A percentile compares a stretch with the other conserved stretches of the same genome.
Evolutionary conservation across 2,329 filamentous ascomycete genomes (phyloP).

Genomic region (Aureobasidium pullulans): DNA sequence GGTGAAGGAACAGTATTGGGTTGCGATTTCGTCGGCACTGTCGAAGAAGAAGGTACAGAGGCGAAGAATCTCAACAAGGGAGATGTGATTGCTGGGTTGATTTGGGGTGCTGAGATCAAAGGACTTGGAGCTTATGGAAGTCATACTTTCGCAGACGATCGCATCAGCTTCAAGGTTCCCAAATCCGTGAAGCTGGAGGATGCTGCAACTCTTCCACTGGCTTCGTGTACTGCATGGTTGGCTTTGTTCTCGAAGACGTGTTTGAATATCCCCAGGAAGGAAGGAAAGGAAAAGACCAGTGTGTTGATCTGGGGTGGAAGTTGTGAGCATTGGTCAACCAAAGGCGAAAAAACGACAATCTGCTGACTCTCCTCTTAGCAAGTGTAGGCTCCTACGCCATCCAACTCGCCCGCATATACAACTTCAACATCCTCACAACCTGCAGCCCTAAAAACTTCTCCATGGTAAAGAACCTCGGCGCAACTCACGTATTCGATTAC

Average conservation of each 20-base stretch:
- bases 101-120: constrained; percentile 12
- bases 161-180: constrained; percentile 6
- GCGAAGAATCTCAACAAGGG: constrained; percentile 41
- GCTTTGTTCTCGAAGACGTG: constrained; percentile 5
- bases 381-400: constrained; percentile 4
- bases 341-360: no score
- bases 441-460: constrained; percentile 43
- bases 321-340: background rate
- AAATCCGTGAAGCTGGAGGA: background rate
- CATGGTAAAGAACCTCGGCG: constrained; percentile 41
- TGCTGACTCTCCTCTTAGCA: background rate
- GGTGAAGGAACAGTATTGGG: constrained; percentile 26
- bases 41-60: constrained; percentile 47
- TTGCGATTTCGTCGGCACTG: constrained; percentile 47
- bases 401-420: constrained; percentile 22
- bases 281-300: background rate
- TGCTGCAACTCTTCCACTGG: background rate
- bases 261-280: background rate
- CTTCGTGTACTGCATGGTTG: constrained; percentile 2
- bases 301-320: constrained; percentile 3
- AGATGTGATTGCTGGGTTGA: constrained; percentile 46
- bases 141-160: background rate
- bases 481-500: constrained; percentile 46
- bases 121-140: background rate
- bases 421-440: constrained; percentile 38